Evolutionary conservation across 768 basidiomycete species (phyloP), one percentile per base, ranked within the genome.

Genomic region (Cyclocybe aegerita): DNA sequence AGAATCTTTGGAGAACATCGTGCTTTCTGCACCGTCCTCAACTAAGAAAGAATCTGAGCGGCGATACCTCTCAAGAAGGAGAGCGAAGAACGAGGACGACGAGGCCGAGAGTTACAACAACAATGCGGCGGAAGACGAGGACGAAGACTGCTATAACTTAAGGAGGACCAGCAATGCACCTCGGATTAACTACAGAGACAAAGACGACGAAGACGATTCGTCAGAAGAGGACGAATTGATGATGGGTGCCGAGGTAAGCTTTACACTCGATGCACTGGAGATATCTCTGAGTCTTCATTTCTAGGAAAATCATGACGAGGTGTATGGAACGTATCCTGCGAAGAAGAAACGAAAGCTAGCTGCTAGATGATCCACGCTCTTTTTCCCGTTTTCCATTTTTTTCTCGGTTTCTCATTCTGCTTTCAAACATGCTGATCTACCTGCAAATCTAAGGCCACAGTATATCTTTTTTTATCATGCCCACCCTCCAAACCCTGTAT

Each of bases 161-260:
- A 55, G 33, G 3, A 29, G 23, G 9, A 35, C 52, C 49, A 62
- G 39, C 60, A 56, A 52, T 41, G 48, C 54, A 23, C 53, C 48
- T 46, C 57, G 49, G 14, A 58, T 60, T 35, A 60, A 61, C 38
- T 62, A 61, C 48, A 47, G 42, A 43, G 63, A 67, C 42, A 56
- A 70, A 45, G 62, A 71, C 9, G 65, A 65, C 44, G 60, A 65
- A 33, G 66, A 71, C 9, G 59, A 80, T 23, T 23, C 23, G 5
- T 23, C 23, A 11, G 83, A 76, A 9, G 81, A 82, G 4, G 84
- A 87, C 54, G 82, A 85, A 57, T 61, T 86, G 30, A 74, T 80
- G 72, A 78, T 86, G 65, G 81, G 79, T 23, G 68, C 74, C n/a
- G 78, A 78, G 72, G 86, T 85, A 43, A 32, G 52, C 50, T 40